phyloP scores from a whole-genome alignment of 2,329 filamentous ascomycete species.

The Cordyceps cateniannulata region DNA sequence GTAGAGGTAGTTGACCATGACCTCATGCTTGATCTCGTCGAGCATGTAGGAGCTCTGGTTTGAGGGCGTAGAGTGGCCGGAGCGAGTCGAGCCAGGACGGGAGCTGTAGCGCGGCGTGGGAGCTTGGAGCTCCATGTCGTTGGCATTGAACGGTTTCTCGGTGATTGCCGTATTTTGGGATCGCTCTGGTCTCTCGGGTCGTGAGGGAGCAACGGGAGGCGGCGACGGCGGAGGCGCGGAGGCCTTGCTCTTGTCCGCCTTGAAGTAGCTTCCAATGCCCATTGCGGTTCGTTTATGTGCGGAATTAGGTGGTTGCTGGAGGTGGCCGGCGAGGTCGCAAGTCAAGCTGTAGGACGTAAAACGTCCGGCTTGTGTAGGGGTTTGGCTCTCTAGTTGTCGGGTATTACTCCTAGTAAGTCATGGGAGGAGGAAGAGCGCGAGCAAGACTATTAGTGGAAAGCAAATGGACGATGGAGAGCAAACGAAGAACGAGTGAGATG shows the following conservation, averaged over 20 bases:
- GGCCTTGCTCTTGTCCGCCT: conserved; percentile 30
- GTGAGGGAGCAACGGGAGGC: conserved; percentile 14
- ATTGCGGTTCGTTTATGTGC: conserved; percentile 32
- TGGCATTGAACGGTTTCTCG: conserved; percentile 33
- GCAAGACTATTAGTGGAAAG: background rate
- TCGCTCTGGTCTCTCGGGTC: conserved; percentile 16
- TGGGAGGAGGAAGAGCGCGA: background rate
- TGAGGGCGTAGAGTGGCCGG: conserved; percentile 35
- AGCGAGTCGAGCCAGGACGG: conserved; percentile 44
- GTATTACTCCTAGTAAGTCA: background rate
- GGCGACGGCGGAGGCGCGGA: conserved; percentile 8
- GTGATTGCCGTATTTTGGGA: conserved; percentile 23
- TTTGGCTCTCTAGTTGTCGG: background rate
- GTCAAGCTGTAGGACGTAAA: conserved; percentile 4
- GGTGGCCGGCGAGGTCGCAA: background rate
- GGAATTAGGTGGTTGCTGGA: background rate
- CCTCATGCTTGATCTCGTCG: conserved; percentile 71
- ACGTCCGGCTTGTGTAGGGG: conserved; percentile 1
- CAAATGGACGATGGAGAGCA: background rate
- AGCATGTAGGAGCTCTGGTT: conserved; percentile 48
- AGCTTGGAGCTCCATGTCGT: conserved; percentile 43
- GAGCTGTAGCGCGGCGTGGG: conserved; percentile 43
- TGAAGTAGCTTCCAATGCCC: conserved; percentile 59
- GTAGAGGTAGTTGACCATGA: conserved; percentile 79
- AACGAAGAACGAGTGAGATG: background rate